Evolutionary conservation across 2,329 filamentous ascomycete species (phyloP), one percentile per base, ranked within the genome.

Genomic region (Amauroascus niger): DNA sequence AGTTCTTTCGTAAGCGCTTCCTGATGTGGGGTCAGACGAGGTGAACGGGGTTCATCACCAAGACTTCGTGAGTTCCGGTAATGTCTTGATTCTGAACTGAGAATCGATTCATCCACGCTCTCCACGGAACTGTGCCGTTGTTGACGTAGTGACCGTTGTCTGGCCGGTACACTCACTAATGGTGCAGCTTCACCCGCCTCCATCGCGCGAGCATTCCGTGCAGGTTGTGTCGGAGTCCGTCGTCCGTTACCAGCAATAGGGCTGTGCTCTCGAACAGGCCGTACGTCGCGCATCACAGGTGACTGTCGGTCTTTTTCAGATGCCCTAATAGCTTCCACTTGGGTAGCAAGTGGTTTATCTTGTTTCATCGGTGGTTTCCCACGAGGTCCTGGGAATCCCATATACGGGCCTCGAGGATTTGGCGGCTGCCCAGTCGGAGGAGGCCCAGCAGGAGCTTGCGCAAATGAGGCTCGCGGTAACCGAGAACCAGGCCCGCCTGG

Each of bases 1-100:
- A 98, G 76, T 66, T 98, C 93, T 66, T 93, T 91, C 13, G 88
- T 76, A 11, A 96, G 69, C 0, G 86, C 83, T 58, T 79, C 81
- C 57, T 76, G 74, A 49, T 76, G 60, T 62, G 72, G 64, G 2
- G 69, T 74, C 37, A 75, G 58, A 37, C 69, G 68, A 9, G 73
- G 73, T 7, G 72, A 75, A 13, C 68, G 67, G 33, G 72, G 73
- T 55, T 74, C 72, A 30, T 75, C 72, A 9, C 60, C 64, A 13
- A 71, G 58, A 18, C 62, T 71, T 53, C 67, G 67, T 6, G 71
- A 70, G 57, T 71, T 73, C 48, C 72, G 64, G 58, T 66, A 67
- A 37, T 51, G 62, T 41, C 69, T 65, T 35, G 64, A 61, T 49
- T 73, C 71, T 8, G 71, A 70, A 11, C 69, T 65, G 55, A 80